Evolutionary conservation across 129 eudicot species (phyloP), one percentile per base, ranked within the genome.

Genomic region (Smallanthus sonchifolius): DNA sequence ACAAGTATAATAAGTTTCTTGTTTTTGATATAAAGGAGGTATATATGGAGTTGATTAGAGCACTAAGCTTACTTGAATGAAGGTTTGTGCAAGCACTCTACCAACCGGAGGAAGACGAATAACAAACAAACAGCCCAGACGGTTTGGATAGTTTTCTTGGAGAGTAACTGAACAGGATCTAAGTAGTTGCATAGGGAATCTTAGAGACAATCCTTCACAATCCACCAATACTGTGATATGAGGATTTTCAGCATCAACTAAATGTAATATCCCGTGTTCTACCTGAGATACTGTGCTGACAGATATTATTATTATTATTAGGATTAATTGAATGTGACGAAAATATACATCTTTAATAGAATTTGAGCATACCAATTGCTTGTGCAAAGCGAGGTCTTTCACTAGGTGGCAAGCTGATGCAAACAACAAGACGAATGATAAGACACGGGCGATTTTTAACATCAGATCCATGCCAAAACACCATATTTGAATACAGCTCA

Each of bases 401-500:
- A 65, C 69, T 67, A 68, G 88, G 80, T n/a, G 91, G 86, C 78
- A 95, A 76, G 83, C 79, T 83, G 78, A 61, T 80, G 79, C 96
- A 90, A 74, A 88, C 97, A 61, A 96, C 99, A 75, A 95, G 92
- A 17, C 97, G 93, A 76, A 95, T 86, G 70, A 91, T 48, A 54
- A 95, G 97, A 87, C 96, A 95, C 16, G 96, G 99, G 61, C 92
- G 78, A 59, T 81, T 75, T 67, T 81, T 63, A 66, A 80, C 80
- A 84, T 95, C 99, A 60, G 69, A 74, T 65, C 97, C 96, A 77
- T 95, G 99, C 99, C 99, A 95, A 79, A 91, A 95, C 35, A 91
- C 86, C 86, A 88, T 69, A 67, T 87, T 79, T 75, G 97, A 88
- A 96, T 94, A 95, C 78, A 77, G 19, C 74, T 88, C 93, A 72